Base-by-base conservation (phyloP, 2,329 filamentous ascomycete species). In the Chaetothyriales sp. region DNA sequence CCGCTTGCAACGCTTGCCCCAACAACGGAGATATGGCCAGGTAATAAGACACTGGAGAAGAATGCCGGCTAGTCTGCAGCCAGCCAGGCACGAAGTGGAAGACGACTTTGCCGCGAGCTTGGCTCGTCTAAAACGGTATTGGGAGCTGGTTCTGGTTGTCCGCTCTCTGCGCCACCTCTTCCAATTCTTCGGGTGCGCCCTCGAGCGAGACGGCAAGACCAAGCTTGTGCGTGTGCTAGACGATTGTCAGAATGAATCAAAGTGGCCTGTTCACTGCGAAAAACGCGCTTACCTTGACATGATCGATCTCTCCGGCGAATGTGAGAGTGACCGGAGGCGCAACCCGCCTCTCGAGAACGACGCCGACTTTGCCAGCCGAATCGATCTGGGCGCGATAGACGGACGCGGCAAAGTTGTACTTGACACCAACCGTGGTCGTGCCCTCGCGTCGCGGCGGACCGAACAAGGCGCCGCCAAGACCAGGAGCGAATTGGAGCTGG, bases 331-430 rank as follows among this genome's bases (percentile, higher is more conserved):
- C 88, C 25, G 89, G 85, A 57, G 88, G 87, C 26, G 88, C 88
- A 63, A 98, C 86, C 64, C 88, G 83, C 81, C 95, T 96, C 77
- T 98, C 92, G 60, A 96, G 73, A 63, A 95, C 72, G 66, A 87
- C 92, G 70, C 84, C 86, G 55, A 98, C 77, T 74, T 94, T 95
- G 67, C 92, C 92, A 66, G 86, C 82, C 63, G 88, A 93, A 72
- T 98, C 92, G 61, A 96, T 78, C 73, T 98, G 92, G 44, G 90
- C 92, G 59, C 90, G 82, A 81, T 95, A 95, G 48, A 87, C 92
- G 50, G 86, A 92, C 72, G 88, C 86, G 65, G 86, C 80, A 80
- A 98, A 98, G 68, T 95, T 90, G 72, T 98, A 98, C 73, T 98
- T 98, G 66, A 88, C 86, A 63, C 90, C 92, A 62, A 96, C 78